A percentile compares a stretch with the other conserved stretches of the same genome.
Conservation (phyloP, 169 alveolate species). For the Plasmodium coatneyi region DNA sequence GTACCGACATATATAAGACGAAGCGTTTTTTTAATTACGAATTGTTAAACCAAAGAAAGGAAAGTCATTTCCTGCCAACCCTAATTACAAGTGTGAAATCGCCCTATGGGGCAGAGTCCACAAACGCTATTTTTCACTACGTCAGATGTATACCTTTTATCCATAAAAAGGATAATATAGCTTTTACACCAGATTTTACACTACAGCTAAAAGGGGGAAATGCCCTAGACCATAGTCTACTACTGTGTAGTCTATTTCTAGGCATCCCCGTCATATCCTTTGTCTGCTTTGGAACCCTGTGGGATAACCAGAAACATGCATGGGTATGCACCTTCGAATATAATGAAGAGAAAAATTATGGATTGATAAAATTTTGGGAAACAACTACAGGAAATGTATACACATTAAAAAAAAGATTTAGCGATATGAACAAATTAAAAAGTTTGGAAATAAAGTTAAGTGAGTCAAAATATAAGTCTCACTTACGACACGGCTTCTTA, state of each 20-base stretch:
- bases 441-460: slow-evolving; percentile 33
- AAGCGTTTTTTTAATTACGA: slow-evolving; percentile 75
- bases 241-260: slow-evolving; percentile 80
- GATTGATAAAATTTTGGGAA: slow-evolving; percentile 84
- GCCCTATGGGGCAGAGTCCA: slow-evolving; percentile 72
- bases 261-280: slow-evolving; percentile 85
- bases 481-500: slow-evolving; percentile 38
- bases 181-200: slow-evolving; percentile 85
- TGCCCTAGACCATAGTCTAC: slow-evolving; percentile 86
- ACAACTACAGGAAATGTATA: slow-evolving; percentile 83
- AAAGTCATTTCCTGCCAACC: slow-evolving; percentile 72
- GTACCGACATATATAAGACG: slow-evolving; percentile 24
- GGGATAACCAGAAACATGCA: slow-evolving; percentile 81
- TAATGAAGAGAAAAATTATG: slow-evolving; percentile 72
- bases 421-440: slow-evolving; percentile 32
- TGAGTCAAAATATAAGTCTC: slow-evolving; percentile 58
- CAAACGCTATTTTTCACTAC: slow-evolving; percentile 78
- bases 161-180: slow-evolving; percentile 72
- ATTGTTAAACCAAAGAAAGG: slow-evolving; percentile 76
- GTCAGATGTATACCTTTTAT: slow-evolving; percentile 79
- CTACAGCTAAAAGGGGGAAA: slow-evolving; percentile 85
- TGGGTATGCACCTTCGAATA: slow-evolving; percentile 83
- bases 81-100: slow-evolving; percentile 75
- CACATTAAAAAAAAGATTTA: slow-evolving; percentile 77
- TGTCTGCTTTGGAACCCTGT: slow-evolving; percentile 84